Evolutionary conservation across 75 land plant genomes (phyloP), one percentile per base, ranked within the genome.

Genomic region (Chamaecyparis obtusa): DNA sequence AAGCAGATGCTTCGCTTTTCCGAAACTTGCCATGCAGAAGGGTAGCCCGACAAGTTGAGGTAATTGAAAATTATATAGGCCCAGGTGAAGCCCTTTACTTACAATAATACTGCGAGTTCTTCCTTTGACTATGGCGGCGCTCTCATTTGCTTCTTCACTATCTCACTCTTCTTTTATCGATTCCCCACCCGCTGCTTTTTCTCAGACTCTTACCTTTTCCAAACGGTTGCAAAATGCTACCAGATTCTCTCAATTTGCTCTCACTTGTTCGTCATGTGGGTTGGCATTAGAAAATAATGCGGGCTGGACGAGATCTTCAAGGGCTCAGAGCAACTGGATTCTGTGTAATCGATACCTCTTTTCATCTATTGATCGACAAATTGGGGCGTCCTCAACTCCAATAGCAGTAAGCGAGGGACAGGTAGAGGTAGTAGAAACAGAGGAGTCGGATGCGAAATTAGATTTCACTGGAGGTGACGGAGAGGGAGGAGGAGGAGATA

Each of bases 401-500:
- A 24, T 27, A 64, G 30, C 69, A 24, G 69, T 78, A 19, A 41
- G 27, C n/a, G 81, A 78, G 37, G 43, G 11, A 41, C 35, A 77
- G 78, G 17, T 36, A 77, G 37, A 36, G 1, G 80, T 4, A n/a
- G 36, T 35, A 21, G 32, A 27, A 48, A 30, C 74, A 84, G 83
- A 57, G 93, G 87, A 16, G 57, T 7, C 41, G 88, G 85, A 0
- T 85, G 83, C 69, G 74, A 88, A 64, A 87, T 49, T 57, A 67
- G 88, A 90, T 64, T 0, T 41, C 27, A 85, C 54, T 15, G 78
- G 77, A 35, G 88, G 90, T 21, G 72, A 81, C 4, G 89, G 88
- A 46, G 91, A 87, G 5, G 83, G 85, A 8, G 90, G 69, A 11
- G 90, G 86, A n/a, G 86, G 71, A 32, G 90, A 90, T 9, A 91